Percentiles rank a stretch among this genome's conserved stretches.
These are phyloP conservation scores for Coemansia sp. DNA, from an alignment of 192 early-diverging fungal species.

Conservation along the genomic window DNA sequence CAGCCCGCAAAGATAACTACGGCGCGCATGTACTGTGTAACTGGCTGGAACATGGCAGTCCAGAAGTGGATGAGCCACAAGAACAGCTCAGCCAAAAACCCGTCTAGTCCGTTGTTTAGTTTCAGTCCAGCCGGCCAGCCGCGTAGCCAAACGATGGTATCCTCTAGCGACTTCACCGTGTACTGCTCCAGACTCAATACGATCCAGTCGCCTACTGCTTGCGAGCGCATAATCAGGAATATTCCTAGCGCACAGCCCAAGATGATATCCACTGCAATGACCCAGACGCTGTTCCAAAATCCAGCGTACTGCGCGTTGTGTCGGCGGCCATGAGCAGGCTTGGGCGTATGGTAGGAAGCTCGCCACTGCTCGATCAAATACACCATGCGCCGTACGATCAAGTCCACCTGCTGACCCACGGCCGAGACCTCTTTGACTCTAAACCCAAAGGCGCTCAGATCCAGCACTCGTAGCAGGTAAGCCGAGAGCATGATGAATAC, in stretches of 20 bases:
- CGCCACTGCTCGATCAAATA: conserved; percentile 89
- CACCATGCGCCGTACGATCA: conserved; percentile 80
- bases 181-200: conserved; percentile 60
- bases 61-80: conserved; percentile 86
- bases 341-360: conserved; percentile 60
- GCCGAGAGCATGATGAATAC: conserved; percentile 60
- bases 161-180: conserved; percentile 70
- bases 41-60: conserved; percentile 66
- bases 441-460: conserved; percentile 61
- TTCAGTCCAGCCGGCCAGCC: conserved; percentile 95
- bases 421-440: conserved; percentile 68
- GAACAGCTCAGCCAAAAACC: conserved; percentile 91
- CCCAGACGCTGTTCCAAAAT: conserved; percentile 97
- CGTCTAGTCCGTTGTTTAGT: conserved; percentile 87
- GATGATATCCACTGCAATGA: conserved; percentile 90
- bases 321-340: conserved; percentile 43
- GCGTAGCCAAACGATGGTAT: conserved; percentile 87
- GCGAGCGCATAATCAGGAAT: conserved; percentile 66
- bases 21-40: conserved; percentile 51
- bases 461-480: conserved; percentile 62
- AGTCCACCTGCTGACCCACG: conserved; percentile 87
- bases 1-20: conserved; percentile 75
- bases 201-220: conserved; percentile 59
- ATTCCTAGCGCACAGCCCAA: conserved; percentile 81
- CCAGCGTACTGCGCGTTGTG: conserved; percentile 58